A percentile compares a stretch with the other conserved stretches of the same genome.
Conservation (phyloP, 2,329 filamentous ascomycete genomes). For the Cladosporium sp. region DNA sequence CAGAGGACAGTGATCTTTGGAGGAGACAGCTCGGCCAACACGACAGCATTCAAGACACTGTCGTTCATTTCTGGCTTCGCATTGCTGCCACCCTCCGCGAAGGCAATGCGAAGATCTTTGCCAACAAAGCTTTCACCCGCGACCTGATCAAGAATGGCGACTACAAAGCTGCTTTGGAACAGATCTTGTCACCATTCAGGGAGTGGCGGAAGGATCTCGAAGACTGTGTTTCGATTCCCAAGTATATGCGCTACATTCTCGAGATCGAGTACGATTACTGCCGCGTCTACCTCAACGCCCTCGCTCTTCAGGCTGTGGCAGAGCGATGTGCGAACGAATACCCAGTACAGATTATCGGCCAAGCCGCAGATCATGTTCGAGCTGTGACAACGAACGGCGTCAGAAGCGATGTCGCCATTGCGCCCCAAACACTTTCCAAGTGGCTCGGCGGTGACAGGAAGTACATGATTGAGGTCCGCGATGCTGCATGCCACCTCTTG, state of each 20-base stretch:
- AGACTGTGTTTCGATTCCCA: constrained; percentile 51
- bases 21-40: constrained; percentile 25
- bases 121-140: constrained; percentile 80
- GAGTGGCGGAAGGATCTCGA: constrained; percentile 83
- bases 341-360: constrained; percentile 30
- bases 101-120: constrained; percentile 84
- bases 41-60: constrained; percentile 46
- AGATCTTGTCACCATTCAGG: constrained; percentile 72
- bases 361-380: constrained; percentile 7
- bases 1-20: constrained; percentile 32
- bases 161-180: constrained; percentile 75
- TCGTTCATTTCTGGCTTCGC: constrained; percentile 83
- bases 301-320: constrained; percentile 90
- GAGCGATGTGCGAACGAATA: constrained; percentile 83
- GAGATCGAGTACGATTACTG: constrained; percentile 95
- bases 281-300: constrained; percentile 87
- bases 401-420: constrained; percentile 40
- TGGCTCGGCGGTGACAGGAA: constrained; percentile 57
- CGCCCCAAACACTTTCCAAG: constrained; percentile 42
- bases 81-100: constrained; percentile 90
- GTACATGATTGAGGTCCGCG: constrained; percentile 67
- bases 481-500: constrained; percentile 72
- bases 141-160: constrained; percentile 81
- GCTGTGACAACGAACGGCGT: constrained; percentile 33
- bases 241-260: constrained; percentile 67